Conservation (phyloP, 2,329 filamentous ascomycete species). For the Zymoseptoria passerinii region DNA sequence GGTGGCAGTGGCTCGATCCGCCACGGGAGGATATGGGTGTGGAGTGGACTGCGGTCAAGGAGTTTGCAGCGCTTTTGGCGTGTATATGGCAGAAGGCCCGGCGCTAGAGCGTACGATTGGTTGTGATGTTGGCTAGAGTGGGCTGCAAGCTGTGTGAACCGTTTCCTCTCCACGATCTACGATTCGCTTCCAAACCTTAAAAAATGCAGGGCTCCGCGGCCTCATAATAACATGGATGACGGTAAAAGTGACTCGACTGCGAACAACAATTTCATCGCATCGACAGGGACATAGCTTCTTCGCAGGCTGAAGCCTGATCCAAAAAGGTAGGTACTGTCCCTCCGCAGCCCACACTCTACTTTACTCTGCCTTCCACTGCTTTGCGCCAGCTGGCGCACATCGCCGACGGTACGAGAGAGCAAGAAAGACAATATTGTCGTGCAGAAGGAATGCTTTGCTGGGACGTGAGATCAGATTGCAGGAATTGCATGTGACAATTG, state of each 20-base stretch:
- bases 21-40: not conserved
- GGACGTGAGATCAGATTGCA: not conserved
- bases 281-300: too few species aligned
- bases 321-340: not conserved
- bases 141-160: not conserved
- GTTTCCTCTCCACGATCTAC: not conserved
- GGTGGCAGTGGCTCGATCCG: not conserved
- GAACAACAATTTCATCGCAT: not conserved
- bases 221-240: not conserved
- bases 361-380: not conserved
- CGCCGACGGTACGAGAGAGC: not conserved
- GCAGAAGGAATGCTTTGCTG: not conserved
- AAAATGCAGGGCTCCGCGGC: not conserved
- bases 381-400: not conserved
- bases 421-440: not conserved
- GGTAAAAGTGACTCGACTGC: not conserved
- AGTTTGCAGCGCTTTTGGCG: not conserved
- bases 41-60: not conserved
- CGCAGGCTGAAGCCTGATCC: too few species aligned
- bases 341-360: not conserved
- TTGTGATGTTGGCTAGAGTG: not conserved
- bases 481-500: not conserved
- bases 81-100: not conserved
- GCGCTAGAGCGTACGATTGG: not conserved
- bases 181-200: not conserved